Conservation (phyloP, 768 basidiomycete species). For the Hygrocybe punicea region DNA sequence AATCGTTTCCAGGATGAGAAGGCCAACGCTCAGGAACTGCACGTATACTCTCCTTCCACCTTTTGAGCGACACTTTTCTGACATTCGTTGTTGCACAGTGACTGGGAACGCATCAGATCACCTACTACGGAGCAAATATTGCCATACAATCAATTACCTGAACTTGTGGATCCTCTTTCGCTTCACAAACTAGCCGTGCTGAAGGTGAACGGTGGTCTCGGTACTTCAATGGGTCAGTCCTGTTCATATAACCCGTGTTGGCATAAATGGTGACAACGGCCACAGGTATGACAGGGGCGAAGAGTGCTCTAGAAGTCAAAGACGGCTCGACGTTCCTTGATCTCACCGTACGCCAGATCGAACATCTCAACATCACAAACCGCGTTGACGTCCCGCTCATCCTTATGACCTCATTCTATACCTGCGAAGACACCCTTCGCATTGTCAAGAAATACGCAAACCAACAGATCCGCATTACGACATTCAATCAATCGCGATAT, state of each 20-base stretch:
- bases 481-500: conserved; percentile 94
- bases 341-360: conserved; percentile 89
- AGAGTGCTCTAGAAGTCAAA: conserved; percentile 93
- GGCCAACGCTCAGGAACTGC: conserved; percentile 86
- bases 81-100: conserved; percentile 49
- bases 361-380: conserved; percentile 85
- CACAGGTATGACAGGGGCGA: conserved; percentile 80
- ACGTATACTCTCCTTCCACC: conserved; percentile 29
- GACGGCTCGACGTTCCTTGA: conserved; percentile 98
- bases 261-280: conserved; percentile 21
- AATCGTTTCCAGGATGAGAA: conserved; percentile 89
- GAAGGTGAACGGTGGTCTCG: conserved; percentile 92
- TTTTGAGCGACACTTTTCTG: conserved; percentile 7
- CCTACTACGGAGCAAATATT: conserved; percentile 84
- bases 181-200: conserved; percentile 93
- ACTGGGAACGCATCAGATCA: conserved; percentile 87
- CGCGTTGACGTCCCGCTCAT: conserved; percentile 91
- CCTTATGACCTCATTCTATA: conserved; percentile 99
- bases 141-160: conserved; percentile 72
- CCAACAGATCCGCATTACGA: conserved; percentile 89
- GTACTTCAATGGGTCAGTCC: conserved; percentile 78
- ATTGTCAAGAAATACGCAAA: conserved; percentile 97
- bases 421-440: conserved; percentile 90
- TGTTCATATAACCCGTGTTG: background rate
- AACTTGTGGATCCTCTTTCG: conserved; percentile 54